These are phyloP conservation scores for Globisporangium solare DNA, from an alignment of 352 stramenopile genomes.

Conservation along the genomic window DNA sequence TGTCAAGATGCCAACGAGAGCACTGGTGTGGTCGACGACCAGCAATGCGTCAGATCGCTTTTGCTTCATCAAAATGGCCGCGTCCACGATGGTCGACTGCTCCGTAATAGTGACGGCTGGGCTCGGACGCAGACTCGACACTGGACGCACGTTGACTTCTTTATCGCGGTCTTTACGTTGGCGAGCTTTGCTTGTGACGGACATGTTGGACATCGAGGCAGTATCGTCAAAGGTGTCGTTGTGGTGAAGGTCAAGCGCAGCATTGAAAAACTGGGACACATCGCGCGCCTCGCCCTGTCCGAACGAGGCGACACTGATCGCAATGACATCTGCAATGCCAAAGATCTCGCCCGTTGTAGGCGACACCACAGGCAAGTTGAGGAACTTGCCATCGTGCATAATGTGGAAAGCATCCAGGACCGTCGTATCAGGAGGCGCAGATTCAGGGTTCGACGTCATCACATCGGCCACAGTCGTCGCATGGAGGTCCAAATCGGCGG, in stretches of 20 bases:
- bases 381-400: conserved; percentile 97
- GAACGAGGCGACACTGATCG: conserved; percentile 72
- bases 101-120: conserved; percentile 74
- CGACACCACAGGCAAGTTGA: conserved; percentile 95
- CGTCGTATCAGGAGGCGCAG: conserved; percentile 89
- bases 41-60: conserved; percentile 93
- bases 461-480: conserved; percentile 86
- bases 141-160: conserved; percentile 68
- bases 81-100: conserved; percentile 82
- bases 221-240: conserved; percentile 50
- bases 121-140: conserved; percentile 77
- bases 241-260: conserved; percentile 69
- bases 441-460: conserved; percentile 97
- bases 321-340: conserved; percentile 79
- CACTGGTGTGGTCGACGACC: conserved; percentile 80
- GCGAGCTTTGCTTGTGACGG: conserved; percentile 49
- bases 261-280: conserved; percentile 76
- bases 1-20: conserved; percentile 93
- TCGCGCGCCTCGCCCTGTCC: conserved; percentile 63
- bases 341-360: conserved; percentile 63
- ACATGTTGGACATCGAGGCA: conserved; percentile 38
- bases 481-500: conserved; percentile 84
- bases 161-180: conserved; percentile 78
- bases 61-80: conserved; percentile 86
- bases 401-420: conserved; percentile 97